Evolutionary conservation across 164 flowering plant species (phyloP).

Genomic region (Dillenia suffruticosa): DNA sequence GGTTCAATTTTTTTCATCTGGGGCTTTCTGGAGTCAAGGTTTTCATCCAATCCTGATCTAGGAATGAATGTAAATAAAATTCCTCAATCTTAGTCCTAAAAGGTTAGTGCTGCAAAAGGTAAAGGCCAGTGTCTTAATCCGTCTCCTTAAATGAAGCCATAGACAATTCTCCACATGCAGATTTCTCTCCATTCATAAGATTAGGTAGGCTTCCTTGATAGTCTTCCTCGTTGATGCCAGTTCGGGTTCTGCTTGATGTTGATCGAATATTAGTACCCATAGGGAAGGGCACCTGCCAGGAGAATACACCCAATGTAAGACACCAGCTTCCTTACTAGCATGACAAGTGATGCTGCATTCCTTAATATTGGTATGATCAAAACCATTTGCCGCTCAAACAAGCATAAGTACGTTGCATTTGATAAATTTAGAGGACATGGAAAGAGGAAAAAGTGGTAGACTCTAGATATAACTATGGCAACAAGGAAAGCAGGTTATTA

Average conservation of each 20-base stretch:
- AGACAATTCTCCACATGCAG: constrained; percentile 37
- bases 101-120: constrained; percentile 28
- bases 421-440: no score
- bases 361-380: no score
- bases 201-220: constrained; percentile 41
- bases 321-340: no score
- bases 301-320: neutral
- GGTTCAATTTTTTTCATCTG: no score
- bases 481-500: no score
- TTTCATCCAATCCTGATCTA: no score
- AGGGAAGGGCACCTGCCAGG: constrained; percentile 78
- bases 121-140: constrained; percentile 24
- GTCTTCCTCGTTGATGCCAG: constrained; percentile 39
- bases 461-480: no score
- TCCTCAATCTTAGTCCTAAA: constrained; percentile 11
- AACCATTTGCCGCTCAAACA: no score
- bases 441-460: no score
- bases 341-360: no score
- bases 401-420: no score
- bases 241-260: constrained; percentile 44
- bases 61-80: neutral
- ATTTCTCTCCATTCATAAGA: constrained; percentile 41
- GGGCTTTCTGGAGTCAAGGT: no score
- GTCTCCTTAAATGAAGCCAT: constrained; percentile 46
- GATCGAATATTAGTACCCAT: constrained; percentile 64